Evolutionary conservation across 768 basidiomycete genomes (phyloP).

Genomic region (Mycena polygramma): DNA sequence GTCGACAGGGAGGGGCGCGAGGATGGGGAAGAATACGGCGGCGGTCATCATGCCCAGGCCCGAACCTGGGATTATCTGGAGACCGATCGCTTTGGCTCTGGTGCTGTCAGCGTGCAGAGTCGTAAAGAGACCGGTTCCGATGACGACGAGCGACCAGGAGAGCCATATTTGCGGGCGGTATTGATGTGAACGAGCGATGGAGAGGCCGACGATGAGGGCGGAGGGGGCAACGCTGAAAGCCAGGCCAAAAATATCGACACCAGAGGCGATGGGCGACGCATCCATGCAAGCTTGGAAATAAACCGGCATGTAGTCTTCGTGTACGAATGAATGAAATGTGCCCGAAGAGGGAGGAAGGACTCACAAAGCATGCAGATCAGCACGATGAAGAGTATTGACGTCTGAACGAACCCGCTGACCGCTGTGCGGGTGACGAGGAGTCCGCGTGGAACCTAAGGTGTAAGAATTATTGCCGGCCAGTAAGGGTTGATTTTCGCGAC

Average conservation of each 20-base stretch:
- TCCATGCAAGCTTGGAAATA: constrained; percentile 60
- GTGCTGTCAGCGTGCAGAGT: constrained; percentile 17
- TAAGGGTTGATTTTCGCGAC: constrained; percentile 32
- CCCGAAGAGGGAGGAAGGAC: neutral
- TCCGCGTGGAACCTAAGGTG: constrained; percentile 12
- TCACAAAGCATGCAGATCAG: constrained; percentile 13
- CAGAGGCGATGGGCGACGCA: constrained; percentile 45
- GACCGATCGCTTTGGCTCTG: constrained; percentile 16
- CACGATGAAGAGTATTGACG: constrained; percentile 15
- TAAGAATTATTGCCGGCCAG: too few species aligned
- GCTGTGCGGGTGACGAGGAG: constrained; percentile 18
- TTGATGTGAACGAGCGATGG: constrained; percentile 35
- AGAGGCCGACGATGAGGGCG: constrained; percentile 47
- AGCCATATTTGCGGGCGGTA: constrained; percentile 29
- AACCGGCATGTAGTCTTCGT: constrained; percentile 55
- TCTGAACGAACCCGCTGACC: constrained; percentile 29
- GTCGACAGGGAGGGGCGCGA: constrained; percentile 52
- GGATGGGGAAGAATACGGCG: constrained; percentile 54
- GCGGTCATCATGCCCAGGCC: constrained; percentile 28
- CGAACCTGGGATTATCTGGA: constrained; percentile 21
- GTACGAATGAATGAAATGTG: neutral
- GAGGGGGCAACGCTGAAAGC: constrained; percentile 28
- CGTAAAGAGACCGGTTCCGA: constrained; percentile 17
- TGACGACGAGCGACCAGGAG: constrained; percentile 20
- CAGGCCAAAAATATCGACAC: constrained; percentile 48